Conservation (phyloP, 2,329 filamentous ascomycete species). For the Boeremia exigua region DNA sequence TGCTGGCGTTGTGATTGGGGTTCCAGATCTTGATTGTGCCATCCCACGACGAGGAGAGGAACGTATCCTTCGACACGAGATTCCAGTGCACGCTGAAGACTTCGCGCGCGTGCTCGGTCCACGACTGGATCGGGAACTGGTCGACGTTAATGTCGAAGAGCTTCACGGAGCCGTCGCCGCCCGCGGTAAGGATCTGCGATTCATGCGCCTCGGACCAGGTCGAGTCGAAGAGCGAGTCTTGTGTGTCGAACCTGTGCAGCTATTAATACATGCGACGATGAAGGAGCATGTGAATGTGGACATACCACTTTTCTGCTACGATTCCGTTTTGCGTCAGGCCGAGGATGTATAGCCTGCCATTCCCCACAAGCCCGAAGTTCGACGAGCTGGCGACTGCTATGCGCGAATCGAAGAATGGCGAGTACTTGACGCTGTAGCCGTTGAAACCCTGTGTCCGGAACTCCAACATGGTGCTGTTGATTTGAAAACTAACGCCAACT, state of each 20-base stretch:
- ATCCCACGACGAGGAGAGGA: slow-evolving; percentile 93
- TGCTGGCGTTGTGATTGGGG: slow-evolving; percentile 73
- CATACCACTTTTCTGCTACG: slow-evolving; percentile 79
- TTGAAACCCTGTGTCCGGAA: slow-evolving; percentile 94
- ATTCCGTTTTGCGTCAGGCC: slow-evolving; percentile 84
- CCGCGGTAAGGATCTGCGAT: slow-evolving; percentile 87
- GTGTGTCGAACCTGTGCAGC: slow-evolving; percentile 82
- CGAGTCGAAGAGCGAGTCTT: slow-evolving; percentile 94
- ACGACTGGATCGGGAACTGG: slow-evolving; percentile 87
- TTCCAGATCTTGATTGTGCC: slow-evolving; percentile 97
- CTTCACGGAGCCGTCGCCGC: slow-evolving; percentile 93
- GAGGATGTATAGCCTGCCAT: slow-evolving; percentile 86
- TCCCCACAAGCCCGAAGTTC: slow-evolving; percentile 97
- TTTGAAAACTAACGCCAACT: background rate
- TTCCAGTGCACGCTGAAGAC: slow-evolving; percentile 95
- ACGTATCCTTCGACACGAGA: slow-evolving; percentile 85
- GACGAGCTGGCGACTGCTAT: slow-evolving; percentile 89
- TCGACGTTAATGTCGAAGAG: slow-evolving; percentile 84
- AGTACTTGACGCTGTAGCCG: slow-evolving; percentile 97
- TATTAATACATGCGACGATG: background rate
- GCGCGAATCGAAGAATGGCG: slow-evolving; percentile 94
- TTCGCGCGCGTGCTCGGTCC: slow-evolving; percentile 91
- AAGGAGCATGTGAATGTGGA: background rate
- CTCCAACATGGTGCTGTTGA: slow-evolving; percentile 74
- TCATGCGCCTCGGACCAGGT: slow-evolving; percentile 97